These are phyloP conservation scores for Berkeleyomyces basicola DNA, from an alignment of 2,329 filamentous ascomycete genomes.

Conservation along the genomic window DNA sequence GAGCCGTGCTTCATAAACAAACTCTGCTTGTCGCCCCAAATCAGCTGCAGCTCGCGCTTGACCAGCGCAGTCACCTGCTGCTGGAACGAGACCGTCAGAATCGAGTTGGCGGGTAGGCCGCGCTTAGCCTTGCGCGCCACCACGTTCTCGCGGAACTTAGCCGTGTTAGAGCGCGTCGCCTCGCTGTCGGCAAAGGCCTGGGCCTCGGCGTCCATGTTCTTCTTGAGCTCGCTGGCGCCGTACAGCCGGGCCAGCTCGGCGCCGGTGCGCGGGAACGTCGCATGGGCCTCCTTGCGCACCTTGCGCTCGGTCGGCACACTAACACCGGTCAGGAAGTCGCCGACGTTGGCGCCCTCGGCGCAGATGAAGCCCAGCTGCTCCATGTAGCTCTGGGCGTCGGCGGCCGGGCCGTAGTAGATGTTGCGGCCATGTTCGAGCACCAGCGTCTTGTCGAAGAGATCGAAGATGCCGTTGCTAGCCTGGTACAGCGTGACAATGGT, in stretches of 20 bases:
- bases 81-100: slow-evolving; percentile 37
- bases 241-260: slow-evolving; percentile 32
- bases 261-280: slow-evolving; percentile 29
- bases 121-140: slow-evolving; percentile 36
- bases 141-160: slow-evolving; percentile 37
- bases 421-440: slow-evolving; percentile 44
- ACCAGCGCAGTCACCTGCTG: slow-evolving; percentile 41
- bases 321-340: slow-evolving; percentile 56
- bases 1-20: slow-evolving; percentile 45
- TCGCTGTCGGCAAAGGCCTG: slow-evolving; percentile 33
- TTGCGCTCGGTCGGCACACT: slow-evolving; percentile 52
- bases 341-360: slow-evolving; percentile 48
- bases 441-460: slow-evolving; percentile 42
- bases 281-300: slow-evolving; percentile 29
- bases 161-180: slow-evolving; percentile 31
- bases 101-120: slow-evolving; percentile 32
- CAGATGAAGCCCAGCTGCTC: slow-evolving; percentile 50
- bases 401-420: slow-evolving; percentile 45
- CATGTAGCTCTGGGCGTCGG: slow-evolving; percentile 47
- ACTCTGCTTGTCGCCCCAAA: slow-evolving; percentile 47
- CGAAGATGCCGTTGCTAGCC: slow-evolving; percentile 47
- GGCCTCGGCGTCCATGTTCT: slow-evolving; percentile 37
- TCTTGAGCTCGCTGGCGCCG: slow-evolving; percentile 32
- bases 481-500: slow-evolving; percentile 61
- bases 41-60: slow-evolving; percentile 45